These are phyloP conservation scores for Wickerhamiella pararugosa DNA, from an alignment of 1,139 yeast genomes.

Conservation along the genomic window DNA sequence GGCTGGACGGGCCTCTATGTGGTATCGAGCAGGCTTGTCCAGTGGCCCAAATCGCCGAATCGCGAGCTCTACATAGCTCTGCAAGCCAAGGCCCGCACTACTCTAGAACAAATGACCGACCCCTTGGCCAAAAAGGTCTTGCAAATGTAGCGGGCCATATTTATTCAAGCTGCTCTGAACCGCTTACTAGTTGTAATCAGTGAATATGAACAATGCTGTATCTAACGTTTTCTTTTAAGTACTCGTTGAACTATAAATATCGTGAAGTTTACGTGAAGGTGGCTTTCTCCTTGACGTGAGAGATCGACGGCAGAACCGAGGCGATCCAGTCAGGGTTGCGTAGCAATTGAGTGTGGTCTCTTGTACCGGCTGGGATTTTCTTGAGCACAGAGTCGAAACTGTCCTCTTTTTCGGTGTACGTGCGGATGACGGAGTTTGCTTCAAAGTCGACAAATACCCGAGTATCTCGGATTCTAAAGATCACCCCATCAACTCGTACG, in stretches of 20 bases:
- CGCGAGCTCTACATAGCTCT: conserved; percentile 15
- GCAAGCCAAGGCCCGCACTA: conserved; percentile 23
- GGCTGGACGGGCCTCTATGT: conserved; percentile 65
- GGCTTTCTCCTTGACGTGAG: neutral
- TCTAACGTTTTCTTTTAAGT: neutral
- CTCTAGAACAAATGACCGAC: conserved; percentile 26
- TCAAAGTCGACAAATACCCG: conserved; percentile 70
- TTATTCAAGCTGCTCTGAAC: neutral
- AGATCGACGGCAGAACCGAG: conserved; percentile 8
- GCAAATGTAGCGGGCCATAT: neutral
- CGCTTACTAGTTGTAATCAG: neutral
- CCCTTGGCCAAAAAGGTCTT: conserved; percentile 23
- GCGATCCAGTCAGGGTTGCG: conserved; percentile 74
- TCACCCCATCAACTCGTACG: conserved; percentile 77
- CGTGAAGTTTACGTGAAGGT: neutral
- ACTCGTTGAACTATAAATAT: neutral
- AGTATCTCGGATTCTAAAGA: conserved; percentile 71
- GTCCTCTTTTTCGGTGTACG: conserved; percentile 61
- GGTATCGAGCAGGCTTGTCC: conserved; percentile 23
- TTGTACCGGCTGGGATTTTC: conserved; percentile 30
- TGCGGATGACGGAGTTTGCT: conserved; percentile 50
- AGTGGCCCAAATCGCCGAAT: conserved; percentile 8
- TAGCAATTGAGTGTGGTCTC: conserved; percentile 60
- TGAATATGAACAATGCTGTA: neutral
- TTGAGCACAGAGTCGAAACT: conserved; percentile 42